Evolutionary conservation across 2,329 filamentous ascomycete species (phyloP).

Genomic region (Dothideomycetes sp.): DNA sequence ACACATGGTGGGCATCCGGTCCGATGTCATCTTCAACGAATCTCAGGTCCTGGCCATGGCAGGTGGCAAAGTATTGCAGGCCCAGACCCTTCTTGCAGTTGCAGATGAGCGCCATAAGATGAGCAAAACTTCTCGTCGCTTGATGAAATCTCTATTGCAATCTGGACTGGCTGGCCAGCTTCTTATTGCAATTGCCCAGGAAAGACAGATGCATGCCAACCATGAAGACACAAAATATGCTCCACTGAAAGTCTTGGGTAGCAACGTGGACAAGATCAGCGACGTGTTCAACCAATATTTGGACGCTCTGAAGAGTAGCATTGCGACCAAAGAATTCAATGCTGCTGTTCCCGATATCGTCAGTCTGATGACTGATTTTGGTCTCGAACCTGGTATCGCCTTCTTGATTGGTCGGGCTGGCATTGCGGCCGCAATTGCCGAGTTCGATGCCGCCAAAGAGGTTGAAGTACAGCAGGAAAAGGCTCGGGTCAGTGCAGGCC

Average conservation of each 20-base stretch:
- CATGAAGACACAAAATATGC: slow-evolving; percentile 58
- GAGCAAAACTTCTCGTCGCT: slow-evolving; percentile 55
- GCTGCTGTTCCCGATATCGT: slow-evolving; percentile 63
- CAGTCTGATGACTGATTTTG: slow-evolving; percentile 64
- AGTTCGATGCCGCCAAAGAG: slow-evolving; percentile 26
- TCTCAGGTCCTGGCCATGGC: slow-evolving; percentile 79
- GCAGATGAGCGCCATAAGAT: slow-evolving; percentile 72
- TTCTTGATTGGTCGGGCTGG: slow-evolving; percentile 74
- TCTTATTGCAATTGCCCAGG: slow-evolving; percentile 82
- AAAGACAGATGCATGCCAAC: slow-evolving; percentile 77
- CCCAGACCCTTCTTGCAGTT: slow-evolving; percentile 68
- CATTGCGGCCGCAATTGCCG: slow-evolving; percentile 54
- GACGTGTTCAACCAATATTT: slow-evolving; percentile 78
- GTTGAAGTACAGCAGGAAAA: slow-evolving; percentile 21
- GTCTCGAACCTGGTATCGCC: slow-evolving; percentile 67
- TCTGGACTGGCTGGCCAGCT: slow-evolving; percentile 70
- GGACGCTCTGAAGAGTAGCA: slow-evolving; percentile 72
- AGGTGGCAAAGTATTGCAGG: slow-evolving; percentile 67
- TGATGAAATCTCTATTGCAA: slow-evolving; percentile 69
- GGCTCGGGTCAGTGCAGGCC: slow-evolving; percentile 12
- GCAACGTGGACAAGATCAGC: slow-evolving; percentile 83
- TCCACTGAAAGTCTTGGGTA: slow-evolving; percentile 80
- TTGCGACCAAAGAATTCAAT: slow-evolving; percentile 68
- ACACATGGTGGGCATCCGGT: slow-evolving; percentile 87
- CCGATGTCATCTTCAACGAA: slow-evolving; percentile 80